Evolutionary conservation across 2,329 filamentous ascomycete species (phyloP).

Genomic region (Epichloe baconii): DNA sequence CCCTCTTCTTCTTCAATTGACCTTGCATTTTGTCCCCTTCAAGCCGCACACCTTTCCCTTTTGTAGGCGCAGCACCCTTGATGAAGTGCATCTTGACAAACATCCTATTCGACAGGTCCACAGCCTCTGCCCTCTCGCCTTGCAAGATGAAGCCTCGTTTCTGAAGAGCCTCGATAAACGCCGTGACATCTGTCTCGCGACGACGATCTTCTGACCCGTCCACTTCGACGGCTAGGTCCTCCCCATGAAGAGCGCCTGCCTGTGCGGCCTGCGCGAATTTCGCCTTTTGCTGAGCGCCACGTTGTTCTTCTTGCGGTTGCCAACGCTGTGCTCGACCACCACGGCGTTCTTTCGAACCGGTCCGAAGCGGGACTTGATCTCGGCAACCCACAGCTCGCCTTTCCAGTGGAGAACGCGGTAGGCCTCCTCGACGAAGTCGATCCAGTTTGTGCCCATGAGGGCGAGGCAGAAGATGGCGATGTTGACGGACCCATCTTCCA

Average conservation of each 20-base stretch:
- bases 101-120: slow-evolving; percentile 91
- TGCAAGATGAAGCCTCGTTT: slow-evolving; percentile 77
- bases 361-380: slow-evolving; percentile 85
- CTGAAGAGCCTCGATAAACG: slow-evolving; percentile 72
- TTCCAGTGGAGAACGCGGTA: slow-evolving; percentile 85
- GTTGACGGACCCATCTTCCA: slow-evolving; percentile 63
- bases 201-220: slow-evolving; percentile 51
- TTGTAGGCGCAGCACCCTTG: slow-evolving; percentile 62
- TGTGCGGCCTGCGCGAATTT: slow-evolving; percentile 27
- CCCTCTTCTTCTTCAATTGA: slow-evolving; percentile 39
- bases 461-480: slow-evolving; percentile 91
- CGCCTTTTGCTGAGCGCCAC: slow-evolving; percentile 28
- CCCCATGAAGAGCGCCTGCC: slow-evolving; percentile 35
- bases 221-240: slow-evolving; percentile 54
- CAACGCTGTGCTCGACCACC: slow-evolving; percentile 55
- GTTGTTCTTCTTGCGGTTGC: slow-evolving; percentile 44
- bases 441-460: slow-evolving; percentile 98
- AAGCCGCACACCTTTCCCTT: slow-evolving; percentile 55
- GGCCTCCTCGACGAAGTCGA: slow-evolving; percentile 90
- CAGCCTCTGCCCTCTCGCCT: slow-evolving; percentile 41
- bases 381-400: slow-evolving; percentile 91
- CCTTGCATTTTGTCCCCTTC: slow-evolving; percentile 27
- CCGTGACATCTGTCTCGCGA: slow-evolving; percentile 71
- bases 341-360: slow-evolving; percentile 26
- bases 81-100: slow-evolving; percentile 95